Evolutionary conservation across 306 rosid genomes (phyloP).

Genomic region (Casuarina glauca): DNA sequence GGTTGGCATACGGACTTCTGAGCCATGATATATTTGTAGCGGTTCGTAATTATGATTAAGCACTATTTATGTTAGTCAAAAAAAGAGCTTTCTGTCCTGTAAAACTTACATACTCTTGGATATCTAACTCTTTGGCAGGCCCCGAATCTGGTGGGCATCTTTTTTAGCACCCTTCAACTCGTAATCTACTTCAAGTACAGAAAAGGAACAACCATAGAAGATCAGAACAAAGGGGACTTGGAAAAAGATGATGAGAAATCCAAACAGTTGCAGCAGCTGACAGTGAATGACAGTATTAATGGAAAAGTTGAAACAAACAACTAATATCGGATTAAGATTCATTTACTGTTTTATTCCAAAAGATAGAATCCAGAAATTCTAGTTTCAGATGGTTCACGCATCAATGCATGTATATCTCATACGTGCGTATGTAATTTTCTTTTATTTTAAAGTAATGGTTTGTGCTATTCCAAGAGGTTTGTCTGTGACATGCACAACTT

Average conservation of each 20-base stretch:
- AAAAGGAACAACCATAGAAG: constrained; percentile 36
- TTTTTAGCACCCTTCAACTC: constrained; percentile 62
- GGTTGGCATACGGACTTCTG: constrained; percentile 74
- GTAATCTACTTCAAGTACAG: constrained; percentile 64
- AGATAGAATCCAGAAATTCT: neutral
- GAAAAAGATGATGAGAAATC: constrained; percentile 41
- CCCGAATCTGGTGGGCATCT: constrained; percentile 67
- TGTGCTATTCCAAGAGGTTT: constrained; percentile 3
- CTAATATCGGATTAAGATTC: constrained; percentile 19
- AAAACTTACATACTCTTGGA: neutral
- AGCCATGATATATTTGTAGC: constrained; percentile 65
- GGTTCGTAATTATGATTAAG: constrained; percentile 39
- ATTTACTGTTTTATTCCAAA: constrained; percentile 3
- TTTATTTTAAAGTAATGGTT: neutral
- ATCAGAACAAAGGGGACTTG: constrained; percentile 29
- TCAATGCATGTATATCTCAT: constrained; percentile 13
- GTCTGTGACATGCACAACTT: neutral
- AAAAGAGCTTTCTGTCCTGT: neutral
- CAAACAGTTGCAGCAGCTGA: constrained; percentile 28
- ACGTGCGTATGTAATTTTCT: neutral
- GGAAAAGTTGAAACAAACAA: constrained; percentile 14
- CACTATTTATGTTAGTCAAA: neutral
- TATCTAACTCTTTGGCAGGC: constrained; percentile 39
- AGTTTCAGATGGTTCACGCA: neutral
- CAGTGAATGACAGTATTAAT: constrained; percentile 20